These are phyloP conservation scores for Zygosaccharomyces pseudorouxii DNA, from an alignment of 805 yeast genomes.

Conservation along the genomic window DNA sequence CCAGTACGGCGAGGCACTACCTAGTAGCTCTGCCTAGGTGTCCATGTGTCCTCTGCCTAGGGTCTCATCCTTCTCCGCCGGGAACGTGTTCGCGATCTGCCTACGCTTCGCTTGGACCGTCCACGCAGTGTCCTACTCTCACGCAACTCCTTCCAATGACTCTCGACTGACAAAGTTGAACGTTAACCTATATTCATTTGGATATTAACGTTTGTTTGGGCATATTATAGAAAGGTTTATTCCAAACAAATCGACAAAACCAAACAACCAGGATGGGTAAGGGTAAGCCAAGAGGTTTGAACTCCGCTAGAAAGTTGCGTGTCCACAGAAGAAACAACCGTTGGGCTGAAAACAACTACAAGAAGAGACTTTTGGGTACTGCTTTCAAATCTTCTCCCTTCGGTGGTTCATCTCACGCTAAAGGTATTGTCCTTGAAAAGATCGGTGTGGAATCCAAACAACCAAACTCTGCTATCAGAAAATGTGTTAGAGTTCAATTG, in stretches of 20 bases:
- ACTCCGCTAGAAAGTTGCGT: constrained; percentile 99
- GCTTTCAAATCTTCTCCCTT: constrained; percentile 99
- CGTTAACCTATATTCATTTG: neutral
- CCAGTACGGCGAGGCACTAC: neutral
- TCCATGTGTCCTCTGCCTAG: neutral
- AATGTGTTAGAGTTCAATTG: constrained; percentile 99
- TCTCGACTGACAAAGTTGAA: constrained; percentile 6
- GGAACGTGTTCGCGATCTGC: neutral
- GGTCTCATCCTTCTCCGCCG: neutral
- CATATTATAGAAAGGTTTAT: constrained; percentile 1
- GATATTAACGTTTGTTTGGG: neutral
- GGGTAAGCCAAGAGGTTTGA: constrained; percentile 99
- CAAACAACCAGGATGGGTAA: constrained; percentile 76
- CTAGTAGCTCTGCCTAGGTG: neutral
- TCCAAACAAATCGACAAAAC: constrained; percentile 12
- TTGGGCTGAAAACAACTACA: constrained; percentile 99
- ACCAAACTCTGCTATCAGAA: constrained; percentile 99
- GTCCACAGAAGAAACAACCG: constrained; percentile 99
- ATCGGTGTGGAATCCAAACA: constrained; percentile 99
- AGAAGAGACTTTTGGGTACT: constrained; percentile 98
- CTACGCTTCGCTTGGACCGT: neutral
- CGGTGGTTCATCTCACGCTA: constrained; percentile 99
- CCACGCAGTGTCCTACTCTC: constrained; percentile 1
- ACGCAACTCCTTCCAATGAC: neutral
- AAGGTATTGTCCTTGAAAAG: constrained; percentile 99